Base-by-base conservation (phyloP, 257 asterid species). In the Gentiana straminea region DNA sequence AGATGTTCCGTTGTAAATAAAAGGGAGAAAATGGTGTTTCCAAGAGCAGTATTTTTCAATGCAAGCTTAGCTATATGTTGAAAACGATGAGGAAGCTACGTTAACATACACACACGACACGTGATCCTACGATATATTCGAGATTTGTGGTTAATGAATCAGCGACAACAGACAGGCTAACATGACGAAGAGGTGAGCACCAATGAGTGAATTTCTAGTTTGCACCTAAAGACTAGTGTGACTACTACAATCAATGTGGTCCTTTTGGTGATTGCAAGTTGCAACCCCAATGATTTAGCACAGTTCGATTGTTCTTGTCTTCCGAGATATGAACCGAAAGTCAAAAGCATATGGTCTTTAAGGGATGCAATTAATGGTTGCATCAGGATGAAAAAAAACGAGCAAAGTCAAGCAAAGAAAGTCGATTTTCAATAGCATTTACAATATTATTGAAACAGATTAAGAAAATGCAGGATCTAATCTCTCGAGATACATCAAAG, bases 321-420 rank as follows among this genome's bases (percentile, higher is more conserved):
- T 56, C 71, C 71, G 1, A 79, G 82, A 1, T 73, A 62, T 12
- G 72, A 65, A 60, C 77, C 76, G 0, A 60, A 39, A 52, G 50
- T 58, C n/a, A 9, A 54, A 60, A 57, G 69, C 33, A 72, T 64
- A 38, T 73, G 82, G 82, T 43, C 35, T 39, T 9, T 76, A 54
- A 69, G 77, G 56, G 77, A 69, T 33, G 74, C 65, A 7, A 55
- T 57, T 33, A 45, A 55, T 8, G 79, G 79, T 8, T 76, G 82
- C 54, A 13, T 7, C 6, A 76, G 76, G 59, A 68, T 59, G 67
- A 55, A 54, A 32, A 58, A 48, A 13, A 53, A 58, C 11, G 37
- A 63, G n/a, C n/a, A n/a, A n/a, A n/a, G n/a, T n/a, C n/a, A n/a
- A n/a, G n/a, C n/a, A n/a, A n/a, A n/a, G n/a, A n/a, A n/a, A n/a